These are phyloP conservation scores for Lecanoromycetidae sp. DNA, from an alignment of 2,329 filamentous ascomycete genomes.

Conservation along the genomic window DNA sequence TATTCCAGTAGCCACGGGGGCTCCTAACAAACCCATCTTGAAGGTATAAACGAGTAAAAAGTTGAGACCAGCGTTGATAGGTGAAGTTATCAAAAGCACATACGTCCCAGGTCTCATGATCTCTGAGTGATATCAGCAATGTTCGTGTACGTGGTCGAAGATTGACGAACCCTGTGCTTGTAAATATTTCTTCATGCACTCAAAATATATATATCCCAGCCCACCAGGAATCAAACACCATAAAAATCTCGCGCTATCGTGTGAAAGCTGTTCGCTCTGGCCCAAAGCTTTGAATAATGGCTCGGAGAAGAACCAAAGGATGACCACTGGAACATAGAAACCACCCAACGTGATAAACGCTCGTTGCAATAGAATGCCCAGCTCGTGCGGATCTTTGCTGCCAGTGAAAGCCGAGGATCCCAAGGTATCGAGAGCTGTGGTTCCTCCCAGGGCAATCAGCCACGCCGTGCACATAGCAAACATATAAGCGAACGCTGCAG, in stretches of 20 bases:
- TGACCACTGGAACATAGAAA: constrained; percentile 61
- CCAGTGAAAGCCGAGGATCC: constrained; percentile 74
- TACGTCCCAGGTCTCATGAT: constrained; percentile 55
- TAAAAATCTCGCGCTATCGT: constrained; percentile 61
- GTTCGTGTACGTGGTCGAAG: constrained; percentile 5
- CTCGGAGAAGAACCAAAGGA: constrained; percentile 65
- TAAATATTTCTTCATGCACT: constrained; percentile 56
- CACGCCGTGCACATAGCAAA: constrained; percentile 83
- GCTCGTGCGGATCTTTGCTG: constrained; percentile 62
- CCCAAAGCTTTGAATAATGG: constrained; percentile 62
- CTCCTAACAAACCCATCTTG: constrained; percentile 60
- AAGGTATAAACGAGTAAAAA: constrained; percentile 63
- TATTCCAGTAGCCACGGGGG: constrained; percentile 69
- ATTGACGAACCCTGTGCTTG: constrained; percentile 40
- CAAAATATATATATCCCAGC: constrained; percentile 78
- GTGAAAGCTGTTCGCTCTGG: constrained; percentile 65
- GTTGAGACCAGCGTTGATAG: constrained; percentile 46
- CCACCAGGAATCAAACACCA: constrained; percentile 66
- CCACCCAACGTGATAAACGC: constrained; percentile 58
- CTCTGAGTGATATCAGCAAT: constrained; percentile 28
- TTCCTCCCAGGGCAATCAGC: constrained; percentile 75
- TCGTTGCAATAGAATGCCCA: constrained; percentile 67
- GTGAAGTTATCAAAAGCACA: constrained; percentile 48
- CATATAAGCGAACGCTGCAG: constrained; percentile 83
- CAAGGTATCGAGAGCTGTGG: constrained; percentile 74